Evolutionary conservation across 2,329 filamentous ascomycete genomes (phyloP), one percentile per base, ranked within the genome.

Genomic region (Phyllosticta citrichinensis): DNA sequence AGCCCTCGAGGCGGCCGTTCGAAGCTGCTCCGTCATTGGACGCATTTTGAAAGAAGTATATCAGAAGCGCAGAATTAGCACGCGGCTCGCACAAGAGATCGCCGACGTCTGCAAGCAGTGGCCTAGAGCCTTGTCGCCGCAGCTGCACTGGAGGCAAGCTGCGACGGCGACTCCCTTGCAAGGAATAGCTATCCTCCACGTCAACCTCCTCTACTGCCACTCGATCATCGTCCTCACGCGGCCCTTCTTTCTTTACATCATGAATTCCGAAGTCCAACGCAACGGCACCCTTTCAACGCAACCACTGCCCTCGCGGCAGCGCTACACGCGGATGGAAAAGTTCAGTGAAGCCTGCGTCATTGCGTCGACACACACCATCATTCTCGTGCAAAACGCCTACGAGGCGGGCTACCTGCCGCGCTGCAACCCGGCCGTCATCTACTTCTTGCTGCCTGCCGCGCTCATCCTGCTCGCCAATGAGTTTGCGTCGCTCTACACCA

Each of bases 211-310:
- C 40, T 82, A 86, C 62, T 82, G 79, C 60, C 84, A 87, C 67
- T 82, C 83, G 0, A 79, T 86, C 52, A 80, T 87, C 25, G 75
- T 88, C 0, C 76, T 88, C 1, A 85, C 83, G 1, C 77, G 85
- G 27, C 85, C 86, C 0, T 87, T 87, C 68, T 84, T 87, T 62
- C 72, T 87, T 14, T 82, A 80, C 62, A 76, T 84, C 12, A 75
- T 85, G 51, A 82, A 77, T 58, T 69, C 71, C 14, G 71, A 76
- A 56, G 71, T 73, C 3, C 75, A 76, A 63, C 69, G 68, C 20
- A 55, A 19, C 14, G 40, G 40, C 14, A 47, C 40, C 14, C 17
- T 47, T 6, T 17, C 14, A 47, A 8, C 14, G 6, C 40, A 47
- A 8, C 17, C 40, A 2, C 40, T 47, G 2, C 40, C 40, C 2